Evolutionary conservation across 2,329 filamentous ascomycete species (phyloP), one percentile per base, ranked within the genome.

Genomic region (Botrytis sinoallii): DNA sequence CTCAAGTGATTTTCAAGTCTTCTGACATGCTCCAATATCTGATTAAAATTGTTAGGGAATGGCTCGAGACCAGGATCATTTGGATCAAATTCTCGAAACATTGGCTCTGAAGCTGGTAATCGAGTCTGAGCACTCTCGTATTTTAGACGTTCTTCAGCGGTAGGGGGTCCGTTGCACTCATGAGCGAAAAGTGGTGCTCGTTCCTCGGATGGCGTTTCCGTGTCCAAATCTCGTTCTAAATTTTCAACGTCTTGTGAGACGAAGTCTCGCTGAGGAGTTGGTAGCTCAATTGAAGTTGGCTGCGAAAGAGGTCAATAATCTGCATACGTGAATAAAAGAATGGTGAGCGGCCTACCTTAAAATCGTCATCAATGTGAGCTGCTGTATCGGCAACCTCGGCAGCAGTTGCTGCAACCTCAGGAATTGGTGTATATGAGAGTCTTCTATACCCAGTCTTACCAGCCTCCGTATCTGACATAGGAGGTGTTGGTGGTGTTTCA

Each of bases 381-480:
- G 85, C 84, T 40, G 81, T 81, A 71, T 85, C 82, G 32, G 84
- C 83, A 46, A 85, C 84, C 76, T 87, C 85, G 6, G 83, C 83
- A 10, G 85, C 84, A 20, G 83, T 84, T 12, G 80, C 78, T 18
- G 84, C 82, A 52, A 84, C 83, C 72, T 86, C 80, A 52, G 81
- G 79, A 67, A 84, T 83, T 3, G 83, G 83, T 14, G 84, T 83
- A 9, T 76, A 75, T 4, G 82, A 83, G 48, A 83, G 75, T 55
- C 81, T 79, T 67, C 81, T 78, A 35, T 78, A 73, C 32, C 81
- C 81, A 64, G 76, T 78, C 55, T 79, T 77, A 32, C 79, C 80
- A 48, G 79, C 80, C 70, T 80, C 79, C 8, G 76, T 77, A 70
- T 83, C 79, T 10, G 80, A 75, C 29, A 81, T 74, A n/a, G 79